phyloP scores from a whole-genome alignment of 2,329 filamentous ascomycete genomes.

The Periconia digitata region DNA sequence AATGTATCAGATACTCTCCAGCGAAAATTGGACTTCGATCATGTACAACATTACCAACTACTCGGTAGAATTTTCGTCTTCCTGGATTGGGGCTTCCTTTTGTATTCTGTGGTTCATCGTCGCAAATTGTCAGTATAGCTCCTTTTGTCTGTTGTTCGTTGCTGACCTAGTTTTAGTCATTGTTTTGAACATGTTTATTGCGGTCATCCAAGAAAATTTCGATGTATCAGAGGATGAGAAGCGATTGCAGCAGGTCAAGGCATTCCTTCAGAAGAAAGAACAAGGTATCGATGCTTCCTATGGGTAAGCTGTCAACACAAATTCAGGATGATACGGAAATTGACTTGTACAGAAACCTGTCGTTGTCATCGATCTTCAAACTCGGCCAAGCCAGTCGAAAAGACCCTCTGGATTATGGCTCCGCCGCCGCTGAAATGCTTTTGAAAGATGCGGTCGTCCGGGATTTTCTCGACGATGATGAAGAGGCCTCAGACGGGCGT shows the following conservation, averaged over 20 bases:
- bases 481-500: constrained; percentile 15
- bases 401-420: constrained; percentile 89
- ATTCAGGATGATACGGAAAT: neutral
- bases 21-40: constrained; percentile 91
- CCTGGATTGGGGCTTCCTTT: constrained; percentile 91
- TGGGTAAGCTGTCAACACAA: constrained; percentile 45
- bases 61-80: constrained; percentile 66
- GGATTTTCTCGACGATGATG: constrained; percentile 77
- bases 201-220: constrained; percentile 99
- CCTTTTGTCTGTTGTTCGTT: neutral
- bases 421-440: constrained; percentile 91
- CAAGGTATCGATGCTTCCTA: constrained; percentile 64
- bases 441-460: constrained; percentile 93
- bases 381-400: constrained; percentile 64
- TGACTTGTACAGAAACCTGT: constrained; percentile 61
- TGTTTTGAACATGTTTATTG: constrained; percentile 99
- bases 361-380: constrained; percentile 66
- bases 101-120: constrained; percentile 95
- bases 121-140: constrained; percentile 63
- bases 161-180: constrained; percentile 58
- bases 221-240: constrained; percentile 99
- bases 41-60: constrained; percentile 79
- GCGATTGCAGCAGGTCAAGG: constrained; percentile 91
- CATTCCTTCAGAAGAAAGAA: constrained; percentile 90
- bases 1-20: constrained; percentile 96